A percentile compares a stretch with the other conserved stretches of the same genome.
Evolutionary conservation across 2,329 filamentous ascomycete species (phyloP).

Genomic region (Xylaria digitata): DNA sequence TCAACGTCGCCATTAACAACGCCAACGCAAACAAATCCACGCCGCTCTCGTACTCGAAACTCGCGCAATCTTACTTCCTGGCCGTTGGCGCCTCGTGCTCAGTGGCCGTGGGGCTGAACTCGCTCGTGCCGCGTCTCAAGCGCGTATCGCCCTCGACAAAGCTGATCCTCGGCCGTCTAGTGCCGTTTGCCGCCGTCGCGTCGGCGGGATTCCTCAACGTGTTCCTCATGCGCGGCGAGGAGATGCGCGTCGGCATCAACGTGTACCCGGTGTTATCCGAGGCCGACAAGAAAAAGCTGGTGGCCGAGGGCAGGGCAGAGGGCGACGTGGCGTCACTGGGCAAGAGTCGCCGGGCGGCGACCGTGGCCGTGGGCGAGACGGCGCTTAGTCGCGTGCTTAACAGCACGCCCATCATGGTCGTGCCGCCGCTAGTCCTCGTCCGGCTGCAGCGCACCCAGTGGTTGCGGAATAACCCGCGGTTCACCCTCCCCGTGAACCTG

Average conservation of each 20-base stretch:
- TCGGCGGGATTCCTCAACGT: conserved; percentile 93
- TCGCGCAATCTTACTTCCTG: conserved; percentile 89
- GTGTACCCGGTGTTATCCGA: conserved; percentile 85
- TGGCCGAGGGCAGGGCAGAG: conserved; percentile 69
- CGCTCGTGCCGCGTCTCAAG: conserved; percentile 86
- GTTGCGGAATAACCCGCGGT: conserved; percentile 79
- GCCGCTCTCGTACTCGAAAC: conserved; percentile 81
- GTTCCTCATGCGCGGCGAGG: conserved; percentile 96
- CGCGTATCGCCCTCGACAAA: conserved; percentile 78
- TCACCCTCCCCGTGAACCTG: conserved; percentile 86
- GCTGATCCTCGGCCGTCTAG: conserved; percentile 83
- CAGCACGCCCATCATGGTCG: conserved; percentile 95
- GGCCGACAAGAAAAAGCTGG: conserved; percentile 70
- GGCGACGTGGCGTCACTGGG: conserved; percentile 78
- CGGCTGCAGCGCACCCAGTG: conserved; percentile 85
- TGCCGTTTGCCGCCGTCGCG: conserved; percentile 95
- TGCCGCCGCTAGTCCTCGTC: conserved; percentile 88
- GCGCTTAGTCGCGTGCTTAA: conserved; percentile 92
- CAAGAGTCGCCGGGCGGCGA: conserved; percentile 88
- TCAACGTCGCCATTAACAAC: conserved; percentile 98
- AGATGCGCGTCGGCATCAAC: conserved; percentile 93
- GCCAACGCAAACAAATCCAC: conserved; percentile 98
- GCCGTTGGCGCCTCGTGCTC: conserved; percentile 94
- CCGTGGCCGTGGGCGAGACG: conserved; percentile 90
- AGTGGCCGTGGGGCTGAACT: conserved; percentile 91